Base-by-base conservation (phyloP, 345 rosid genomes). In the Hibiscus trionum region DNA sequence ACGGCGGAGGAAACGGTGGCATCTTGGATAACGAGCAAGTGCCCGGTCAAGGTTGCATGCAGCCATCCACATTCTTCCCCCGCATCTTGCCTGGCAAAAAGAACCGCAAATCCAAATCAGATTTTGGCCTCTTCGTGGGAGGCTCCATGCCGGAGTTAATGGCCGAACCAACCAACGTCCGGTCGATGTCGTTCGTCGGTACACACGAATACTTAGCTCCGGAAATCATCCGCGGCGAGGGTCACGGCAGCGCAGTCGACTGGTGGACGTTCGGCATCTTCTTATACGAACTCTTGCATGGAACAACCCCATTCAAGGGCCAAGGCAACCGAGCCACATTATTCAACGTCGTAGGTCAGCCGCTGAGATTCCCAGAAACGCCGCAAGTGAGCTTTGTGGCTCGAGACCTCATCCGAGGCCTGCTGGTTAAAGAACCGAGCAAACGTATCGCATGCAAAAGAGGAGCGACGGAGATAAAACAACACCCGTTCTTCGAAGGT, bases 181-280 rank as follows among this genome's bases (percentile, higher is more conserved):
- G 88, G 1, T 93, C 98, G 0, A 90, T 93, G 98, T 93, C 98
- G 1, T 93, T 93, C 59, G 97, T 93, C 1, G 97, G 98, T 0
- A 91, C 98, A 2, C 97, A 93, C 64, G 98, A 93, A 77, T 93
- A 93, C 61, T 76, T 93, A 65, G 97, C 97, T 27, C 97, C 96
- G 1, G 96, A 93, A 75, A 93, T 93, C 73, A 82, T 93, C 58
- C 85, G 97, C 0, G 98, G 98, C 21, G 94, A 93, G 74, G 98
- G 98, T 12, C 98, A 93, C 42, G 97, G 98, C 11, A 91, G 97
- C 70, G 98, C 97, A 11, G 98, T 93, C 1, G 97, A 93, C 77
- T 93, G 98, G 98, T 93, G 96, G 97, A 93, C 96, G 0, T 86
- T 88, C 0, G 97, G 97, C 2, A 91, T 93, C 21, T 93, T 93